These are phyloP conservation scores for Solanum stenotomum DNA, from an alignment of 257 asterid genomes.

Conservation along the genomic window DNA sequence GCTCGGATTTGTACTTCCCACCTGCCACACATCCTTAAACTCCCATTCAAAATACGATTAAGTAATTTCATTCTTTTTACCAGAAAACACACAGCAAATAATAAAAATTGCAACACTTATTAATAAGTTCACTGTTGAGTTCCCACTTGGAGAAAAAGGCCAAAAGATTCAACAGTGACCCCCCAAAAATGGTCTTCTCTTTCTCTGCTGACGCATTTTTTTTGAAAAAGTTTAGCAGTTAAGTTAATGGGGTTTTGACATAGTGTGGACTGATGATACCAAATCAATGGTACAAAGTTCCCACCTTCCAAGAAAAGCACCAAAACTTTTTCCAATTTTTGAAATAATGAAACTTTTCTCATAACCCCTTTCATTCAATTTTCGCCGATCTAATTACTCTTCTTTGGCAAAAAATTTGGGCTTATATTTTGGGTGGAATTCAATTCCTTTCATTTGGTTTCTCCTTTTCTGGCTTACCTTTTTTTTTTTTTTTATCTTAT, in stretches of 20 bases:
- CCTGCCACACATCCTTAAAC: slow-evolving; percentile 12
- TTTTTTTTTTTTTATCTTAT: not conserved
- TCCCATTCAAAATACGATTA: not conserved
- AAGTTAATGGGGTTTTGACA: slow-evolving; percentile 29
- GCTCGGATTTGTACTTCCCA: slow-evolving; percentile 1
- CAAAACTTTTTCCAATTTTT: slow-evolving; percentile 20
- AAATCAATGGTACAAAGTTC: slow-evolving; percentile 20
- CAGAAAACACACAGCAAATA: not conserved
- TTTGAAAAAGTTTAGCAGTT: slow-evolving; percentile 27
- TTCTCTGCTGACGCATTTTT: slow-evolving; percentile 17
- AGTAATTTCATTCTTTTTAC: not conserved
- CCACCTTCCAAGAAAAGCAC: slow-evolving; percentile 35
- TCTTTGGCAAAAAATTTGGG: not conserved
- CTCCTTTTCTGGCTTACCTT: not conserved
- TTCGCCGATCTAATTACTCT: not conserved
- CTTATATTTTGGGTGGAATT: slow-evolving; percentile 41
- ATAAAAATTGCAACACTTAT: not conserved
- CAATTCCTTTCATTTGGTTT: slow-evolving; percentile 18
- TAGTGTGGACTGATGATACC: slow-evolving; percentile 29
- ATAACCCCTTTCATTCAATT: not conserved
- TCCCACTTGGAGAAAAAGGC: not conserved
- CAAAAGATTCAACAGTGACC: slow-evolving; percentile 16
- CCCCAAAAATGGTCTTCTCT: slow-evolving; percentile 7
- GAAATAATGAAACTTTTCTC: not conserved
- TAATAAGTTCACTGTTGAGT: not conserved